A percentile compares a stretch with the other conserved stretches of the same genome.
These are phyloP conservation scores for Dactylellina haptotyla DNA, from an alignment of 2,329 filamentous ascomycete species.

Conservation along the genomic window DNA sequence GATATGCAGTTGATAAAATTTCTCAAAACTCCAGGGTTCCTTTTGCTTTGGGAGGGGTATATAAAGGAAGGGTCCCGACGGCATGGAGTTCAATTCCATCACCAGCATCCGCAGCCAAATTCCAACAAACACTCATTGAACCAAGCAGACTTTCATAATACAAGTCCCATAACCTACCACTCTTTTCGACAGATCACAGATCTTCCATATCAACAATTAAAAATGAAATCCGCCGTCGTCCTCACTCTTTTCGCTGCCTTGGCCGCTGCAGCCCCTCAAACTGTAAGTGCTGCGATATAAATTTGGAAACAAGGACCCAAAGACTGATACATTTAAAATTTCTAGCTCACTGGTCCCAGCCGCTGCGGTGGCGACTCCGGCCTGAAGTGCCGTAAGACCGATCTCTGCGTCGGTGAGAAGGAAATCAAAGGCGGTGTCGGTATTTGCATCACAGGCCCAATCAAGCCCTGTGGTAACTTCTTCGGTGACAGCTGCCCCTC, in stretches of 20 bases:
- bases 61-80: not conserved
- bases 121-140: not conserved
- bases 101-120: not conserved
- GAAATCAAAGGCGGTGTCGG: constrained; percentile 24
- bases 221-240: constrained; percentile 42
- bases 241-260: constrained; percentile 30
- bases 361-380: constrained; percentile 17
- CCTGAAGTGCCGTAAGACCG: not conserved
- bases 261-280: constrained; percentile 23
- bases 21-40: not conserved
- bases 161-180: not conserved
- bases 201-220: not conserved
- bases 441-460: constrained; percentile 3
- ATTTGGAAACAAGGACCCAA: not conserved
- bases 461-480: constrained; percentile 26
- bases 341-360: not conserved
- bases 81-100: not conserved
- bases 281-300: too few relatives aligned
- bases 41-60: not conserved
- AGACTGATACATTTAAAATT: constrained; percentile 2
- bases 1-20: not conserved
- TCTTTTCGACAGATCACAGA: not conserved
- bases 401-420: constrained; percentile 36
- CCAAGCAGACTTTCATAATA: not conserved
- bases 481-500: constrained; percentile 8